Base-by-base conservation (phyloP, 345 rosid genomes). In the Lepidium africanum region DNA sequence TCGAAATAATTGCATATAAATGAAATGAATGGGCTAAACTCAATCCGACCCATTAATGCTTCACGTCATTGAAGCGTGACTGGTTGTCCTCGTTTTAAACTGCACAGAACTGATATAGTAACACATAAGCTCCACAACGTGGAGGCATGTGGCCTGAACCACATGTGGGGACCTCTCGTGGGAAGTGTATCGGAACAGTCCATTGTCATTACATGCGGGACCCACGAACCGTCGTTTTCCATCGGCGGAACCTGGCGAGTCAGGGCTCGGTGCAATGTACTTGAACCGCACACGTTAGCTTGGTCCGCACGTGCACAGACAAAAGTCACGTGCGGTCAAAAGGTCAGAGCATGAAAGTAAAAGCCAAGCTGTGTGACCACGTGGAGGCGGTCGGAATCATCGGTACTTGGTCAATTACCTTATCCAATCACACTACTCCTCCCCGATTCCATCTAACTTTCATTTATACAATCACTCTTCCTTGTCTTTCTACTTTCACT, bases 321-420 rank as follows among this genome's bases (percentile, higher is more conserved):
- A 74, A 56, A 43, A 59, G 75, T 67, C 81, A 82, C 84, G 88
- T 84, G 88, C 59, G 81, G 88, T 77, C 84, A 81, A 80, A 33
- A 68, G 51, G 77, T 77, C 81, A 60, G 77, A 78, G 57, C 69
- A 37, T 73, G 77, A 73, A 73, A 73, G 77, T 40, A 23, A 58
- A 47, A 37, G 79, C 10, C 65, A 75, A 70, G 72, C 59, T 63
- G 80, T 83, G 59, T 79, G 72, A 77, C 84, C 85, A 84, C 86
- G 83, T 81, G 87, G 84, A 78, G 47, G 35, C 3, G 79, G 87
- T 79, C 85, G 76, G 83, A 67, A 74, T 54, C 82, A 81, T 86
- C 80, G 84, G 86, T 65, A 81, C 79, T 84, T 74, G 86, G 79
- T 82, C 84, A 79, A 75, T 30, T 15, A 45, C 77, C 80, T 82